Evolutionary conservation across 2,329 filamentous ascomycete genomes (phyloP).

Genomic region (Tolypocladium amazonense): DNA sequence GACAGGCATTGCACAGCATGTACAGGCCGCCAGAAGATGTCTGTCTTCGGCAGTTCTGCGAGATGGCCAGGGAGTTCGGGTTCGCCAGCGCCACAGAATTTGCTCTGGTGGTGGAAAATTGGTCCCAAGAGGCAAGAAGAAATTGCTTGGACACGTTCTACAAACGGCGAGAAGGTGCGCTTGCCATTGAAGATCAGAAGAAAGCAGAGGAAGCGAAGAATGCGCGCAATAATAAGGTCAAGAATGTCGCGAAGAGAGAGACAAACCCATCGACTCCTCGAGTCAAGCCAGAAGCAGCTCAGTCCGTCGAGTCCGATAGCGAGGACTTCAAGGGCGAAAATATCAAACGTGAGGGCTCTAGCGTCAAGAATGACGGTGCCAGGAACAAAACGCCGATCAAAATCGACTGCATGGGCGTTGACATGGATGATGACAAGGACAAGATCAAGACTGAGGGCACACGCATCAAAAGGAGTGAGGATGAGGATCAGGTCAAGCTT

Average conservation of each 20-base stretch:
- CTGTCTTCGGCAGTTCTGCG: conserved; percentile 74
- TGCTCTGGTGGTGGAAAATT: conserved; percentile 79
- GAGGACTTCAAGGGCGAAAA: neutral
- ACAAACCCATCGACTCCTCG: neutral
- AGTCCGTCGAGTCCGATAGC: conserved; percentile 1
- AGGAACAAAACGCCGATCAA: neutral
- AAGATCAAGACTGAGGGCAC: conserved; percentile 8
- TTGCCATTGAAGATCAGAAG: conserved; percentile 1
- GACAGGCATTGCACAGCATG: conserved; percentile 20
- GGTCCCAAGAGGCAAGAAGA: conserved; percentile 74
- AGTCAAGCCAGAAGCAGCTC: conserved; percentile 3
- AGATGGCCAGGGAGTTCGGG: conserved; percentile 73
- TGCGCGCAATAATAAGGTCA: conserved; percentile 1
- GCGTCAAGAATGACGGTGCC: conserved; percentile 1
- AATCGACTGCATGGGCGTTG: neutral
- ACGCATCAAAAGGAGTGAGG: conserved; percentile 10
- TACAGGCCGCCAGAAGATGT: conserved; percentile 71
- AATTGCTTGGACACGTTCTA: conserved; percentile 78
- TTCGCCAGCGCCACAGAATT: conserved; percentile 72
- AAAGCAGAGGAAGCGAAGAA: conserved; percentile 3
- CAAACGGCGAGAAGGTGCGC: conserved; percentile 45
- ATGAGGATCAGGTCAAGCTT: neutral
- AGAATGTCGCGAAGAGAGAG: conserved; percentile 3
- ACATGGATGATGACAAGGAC: neutral
- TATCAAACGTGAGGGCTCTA: conserved; percentile 4